Evolutionary conservation across 2,329 filamentous ascomycete genomes (phyloP).

Genomic region (Coniosporium tulheliwenetii): DNA sequence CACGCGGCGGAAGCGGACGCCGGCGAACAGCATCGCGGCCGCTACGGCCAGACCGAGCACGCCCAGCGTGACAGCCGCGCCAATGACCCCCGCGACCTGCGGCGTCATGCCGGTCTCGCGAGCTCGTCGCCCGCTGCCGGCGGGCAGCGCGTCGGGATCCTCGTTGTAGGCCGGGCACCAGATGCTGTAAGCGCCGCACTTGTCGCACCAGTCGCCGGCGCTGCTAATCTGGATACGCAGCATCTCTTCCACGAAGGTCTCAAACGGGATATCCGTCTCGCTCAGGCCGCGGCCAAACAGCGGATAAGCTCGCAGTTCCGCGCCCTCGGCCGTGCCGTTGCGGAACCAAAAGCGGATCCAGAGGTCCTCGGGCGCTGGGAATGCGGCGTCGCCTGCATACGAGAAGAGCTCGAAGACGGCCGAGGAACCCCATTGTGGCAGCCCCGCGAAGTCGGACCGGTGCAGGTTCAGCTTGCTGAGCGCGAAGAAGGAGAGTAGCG

Average conservation of each 20-base stretch:
- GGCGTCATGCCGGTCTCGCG: constrained; percentile 17
- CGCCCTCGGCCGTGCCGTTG: constrained; percentile 32
- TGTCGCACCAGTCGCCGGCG: constrained; percentile 34
- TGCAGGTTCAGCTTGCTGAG: constrained; percentile 21
- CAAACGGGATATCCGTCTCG: constrained; percentile 30
- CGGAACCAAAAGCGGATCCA: constrained; percentile 41
- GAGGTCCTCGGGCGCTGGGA: constrained; percentile 28
- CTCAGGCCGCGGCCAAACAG: constrained; percentile 34
- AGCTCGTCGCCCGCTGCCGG: background rate
- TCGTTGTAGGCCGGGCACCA: constrained; percentile 33
- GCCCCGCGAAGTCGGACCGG: constrained; percentile 29
- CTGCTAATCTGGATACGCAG: constrained; percentile 24
- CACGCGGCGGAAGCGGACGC: constrained; percentile 28
- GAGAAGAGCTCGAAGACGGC: constrained; percentile 38
- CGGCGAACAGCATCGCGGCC: constrained; percentile 26
- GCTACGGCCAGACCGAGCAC: constrained; percentile 26
- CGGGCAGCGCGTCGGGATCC: background rate
- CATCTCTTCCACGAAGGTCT: constrained; percentile 33
- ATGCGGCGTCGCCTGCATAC: constrained; percentile 17
- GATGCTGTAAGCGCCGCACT: constrained; percentile 26
- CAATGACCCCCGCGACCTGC: constrained; percentile 38
- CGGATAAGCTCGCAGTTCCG: constrained; percentile 25
- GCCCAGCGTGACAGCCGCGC: constrained; percentile 35
- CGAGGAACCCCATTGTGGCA: constrained; percentile 32
- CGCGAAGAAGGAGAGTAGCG: constrained; percentile 35